Evolutionary conservation across 345 rosid genomes (phyloP), one percentile per base, ranked within the genome.

Genomic region (Arabidopsis arenosa): DNA sequence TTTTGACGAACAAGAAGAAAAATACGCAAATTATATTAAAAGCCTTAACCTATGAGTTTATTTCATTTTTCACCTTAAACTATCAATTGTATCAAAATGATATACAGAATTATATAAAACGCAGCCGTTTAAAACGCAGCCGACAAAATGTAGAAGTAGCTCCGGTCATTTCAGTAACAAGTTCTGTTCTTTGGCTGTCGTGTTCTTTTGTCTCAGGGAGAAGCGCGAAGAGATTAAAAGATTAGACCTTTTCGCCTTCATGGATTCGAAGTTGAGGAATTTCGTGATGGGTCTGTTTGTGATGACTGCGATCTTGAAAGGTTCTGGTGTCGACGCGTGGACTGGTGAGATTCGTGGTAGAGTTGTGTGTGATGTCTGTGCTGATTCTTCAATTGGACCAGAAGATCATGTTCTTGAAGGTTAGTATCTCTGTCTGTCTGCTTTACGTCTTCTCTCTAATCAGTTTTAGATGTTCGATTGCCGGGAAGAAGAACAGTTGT

Each of bases 371-470:
- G 97, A 95, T 82, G 93, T 89, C 35, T 95, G 96, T 72, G 92
- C 83, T 3, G 96, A 95, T 85, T 90, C 90, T 66, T 90, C 97
- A 21, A 83, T 95, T 62, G 97, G 97, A 68, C 98, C 96, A 65
- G 96, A 95, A 82, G 98, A 92, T 75, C 98, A 95, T 82, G 83
- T 90, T 64, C 86, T 90, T 55, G 88, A 92, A 89, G 97, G 99
- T 88, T 48, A 10, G 39, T 18, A 14, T 68, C 59, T 64, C 30
- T 17, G 11, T 68, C 41, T 47, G 2, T 48, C 26, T 52, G 9
- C 10, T 6, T 18, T 36, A 37, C 40, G 3, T 8, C 9, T 30
- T 54, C 48, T 11, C 47, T 37, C 28, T 8, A 3, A 9, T 15
- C 65, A 26, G 32, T 43, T 36, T 45, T 28, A 33, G 40, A 6